Percentiles rank a stretch among this genome's conserved stretches.
phyloP scores from a whole-genome alignment of 306 rosid species.

The Mimosa pudica region DNA sequence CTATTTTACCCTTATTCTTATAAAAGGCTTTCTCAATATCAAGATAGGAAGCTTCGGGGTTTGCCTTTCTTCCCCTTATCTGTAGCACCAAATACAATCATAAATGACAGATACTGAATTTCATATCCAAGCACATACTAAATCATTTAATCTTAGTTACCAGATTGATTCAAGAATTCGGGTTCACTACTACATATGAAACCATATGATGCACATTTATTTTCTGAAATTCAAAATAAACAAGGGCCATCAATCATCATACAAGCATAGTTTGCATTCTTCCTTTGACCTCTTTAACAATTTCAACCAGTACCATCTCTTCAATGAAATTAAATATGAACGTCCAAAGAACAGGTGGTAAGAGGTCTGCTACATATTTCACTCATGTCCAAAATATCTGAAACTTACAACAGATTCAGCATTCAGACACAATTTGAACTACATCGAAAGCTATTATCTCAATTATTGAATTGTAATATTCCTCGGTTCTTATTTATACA shows the following conservation, averaged over 20 bases:
- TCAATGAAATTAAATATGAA: not conserved
- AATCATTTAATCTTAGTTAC: not conserved
- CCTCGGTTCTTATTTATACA: too few species aligned
- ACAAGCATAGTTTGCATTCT: not conserved
- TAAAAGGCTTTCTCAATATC: slow-evolving; percentile 84
- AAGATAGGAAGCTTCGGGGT: slow-evolving; percentile 75
- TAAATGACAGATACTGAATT: not conserved
- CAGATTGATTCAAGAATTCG: not conserved
- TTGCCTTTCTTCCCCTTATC: slow-evolving; percentile 86
- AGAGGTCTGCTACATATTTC: not conserved
- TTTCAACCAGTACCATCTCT: not conserved
- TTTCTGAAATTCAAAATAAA: not conserved
- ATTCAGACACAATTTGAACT: not conserved
- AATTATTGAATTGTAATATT: not conserved
- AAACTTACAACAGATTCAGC: not conserved
- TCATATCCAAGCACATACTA: not conserved
- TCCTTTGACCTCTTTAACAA: not conserved
- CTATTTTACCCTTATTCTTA: slow-evolving; percentile 66
- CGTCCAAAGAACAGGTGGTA: not conserved
- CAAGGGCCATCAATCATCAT: not conserved
- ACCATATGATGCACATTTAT: not conserved
- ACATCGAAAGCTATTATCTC: not conserved
- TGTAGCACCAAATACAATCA: slow-evolving; percentile 38
- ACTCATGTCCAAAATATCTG: not conserved
- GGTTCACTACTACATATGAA: not conserved